Evolutionary conservation across 306 rosid genomes (phyloP).

Genomic region (Vigna trinervia): DNA sequence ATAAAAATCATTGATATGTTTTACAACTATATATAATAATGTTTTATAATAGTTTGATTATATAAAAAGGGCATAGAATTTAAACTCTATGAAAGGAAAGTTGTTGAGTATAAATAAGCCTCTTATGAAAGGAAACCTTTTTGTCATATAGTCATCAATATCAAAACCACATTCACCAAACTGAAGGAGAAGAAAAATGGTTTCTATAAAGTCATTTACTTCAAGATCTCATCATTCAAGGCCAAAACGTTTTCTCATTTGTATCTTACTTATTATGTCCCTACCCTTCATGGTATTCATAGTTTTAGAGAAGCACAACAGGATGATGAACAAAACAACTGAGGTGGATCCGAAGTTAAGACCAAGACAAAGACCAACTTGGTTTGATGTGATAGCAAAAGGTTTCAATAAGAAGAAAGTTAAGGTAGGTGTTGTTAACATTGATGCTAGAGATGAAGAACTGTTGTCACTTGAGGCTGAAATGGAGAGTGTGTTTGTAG

Average conservation of each 20-base stretch:
- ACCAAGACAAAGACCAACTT: conserved; percentile 12
- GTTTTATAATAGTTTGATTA: no score
- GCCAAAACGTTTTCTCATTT: conserved; percentile 35
- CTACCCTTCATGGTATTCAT: conserved; percentile 24
- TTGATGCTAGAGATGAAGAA: conserved; percentile 25
- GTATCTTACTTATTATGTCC: conserved; percentile 42
- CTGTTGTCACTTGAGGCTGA: not conserved
- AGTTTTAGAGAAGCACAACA: conserved; percentile 3
- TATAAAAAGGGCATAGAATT: not conserved
- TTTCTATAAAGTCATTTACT: conserved; percentile 29
- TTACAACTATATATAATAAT: no score
- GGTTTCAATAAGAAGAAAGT: conserved; percentile 33
- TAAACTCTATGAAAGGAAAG: not conserved
- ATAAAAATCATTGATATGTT: no score
- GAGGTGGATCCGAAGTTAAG: not conserved
- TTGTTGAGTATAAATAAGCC: conserved; percentile 12
- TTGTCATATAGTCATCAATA: not conserved
- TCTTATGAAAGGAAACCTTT: not conserved
- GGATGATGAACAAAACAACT: not conserved
- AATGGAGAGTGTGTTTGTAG: conserved; percentile 40
- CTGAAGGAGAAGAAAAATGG: conserved; percentile 43
- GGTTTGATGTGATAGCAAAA: conserved; percentile 53
- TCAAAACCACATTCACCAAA: not conserved
- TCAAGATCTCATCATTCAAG: conserved; percentile 38
- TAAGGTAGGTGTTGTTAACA: conserved; percentile 66